Evolutionary conservation across 2,329 filamentous ascomycete species (phyloP).

Genomic region (Neophaeococcomyces mojaviensis): DNA sequence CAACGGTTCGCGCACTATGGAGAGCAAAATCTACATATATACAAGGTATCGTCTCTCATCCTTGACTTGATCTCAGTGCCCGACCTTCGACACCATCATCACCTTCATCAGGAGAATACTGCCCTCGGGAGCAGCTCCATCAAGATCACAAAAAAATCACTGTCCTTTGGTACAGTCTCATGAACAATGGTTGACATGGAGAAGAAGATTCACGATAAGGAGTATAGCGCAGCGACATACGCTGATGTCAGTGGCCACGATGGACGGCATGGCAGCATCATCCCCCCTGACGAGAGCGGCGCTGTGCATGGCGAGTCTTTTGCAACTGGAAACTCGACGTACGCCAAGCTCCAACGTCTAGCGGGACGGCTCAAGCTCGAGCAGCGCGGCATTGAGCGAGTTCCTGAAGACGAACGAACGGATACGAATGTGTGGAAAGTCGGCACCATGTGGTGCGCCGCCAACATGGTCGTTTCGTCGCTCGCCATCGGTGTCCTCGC

Average conservation of each 20-base stretch:
- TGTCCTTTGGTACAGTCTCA: no score
- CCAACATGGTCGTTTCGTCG: conserved; percentile 69
- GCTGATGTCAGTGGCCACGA: conserved; percentile 9
- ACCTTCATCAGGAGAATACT: no score
- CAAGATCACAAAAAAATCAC: no score
- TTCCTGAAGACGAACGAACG: conserved; percentile 61
- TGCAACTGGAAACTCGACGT: conserved; percentile 47
- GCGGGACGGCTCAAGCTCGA: conserved; percentile 62
- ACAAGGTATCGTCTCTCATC: no score
- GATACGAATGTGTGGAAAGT: conserved; percentile 60
- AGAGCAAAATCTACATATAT: no score
- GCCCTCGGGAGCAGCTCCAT: no score
- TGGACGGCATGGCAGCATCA: conserved; percentile 20
- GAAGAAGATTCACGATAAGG: not conserved
- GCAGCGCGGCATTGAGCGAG: conserved; percentile 67
- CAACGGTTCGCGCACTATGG: no score
- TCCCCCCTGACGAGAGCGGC: conserved; percentile 31
- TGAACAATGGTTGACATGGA: not conserved
- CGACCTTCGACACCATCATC: no score
- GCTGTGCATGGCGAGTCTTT: conserved; percentile 54
- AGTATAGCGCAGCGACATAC: conserved; percentile 15
- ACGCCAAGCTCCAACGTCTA: conserved; percentile 54
- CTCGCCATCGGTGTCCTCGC: conserved; percentile 69
- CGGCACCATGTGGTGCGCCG: conserved; percentile 68
- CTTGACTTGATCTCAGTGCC: no score